These are phyloP conservation scores for Dillenia suffruticosa DNA, from an alignment of 164 flowering plant genomes.

Conservation along the genomic window DNA sequence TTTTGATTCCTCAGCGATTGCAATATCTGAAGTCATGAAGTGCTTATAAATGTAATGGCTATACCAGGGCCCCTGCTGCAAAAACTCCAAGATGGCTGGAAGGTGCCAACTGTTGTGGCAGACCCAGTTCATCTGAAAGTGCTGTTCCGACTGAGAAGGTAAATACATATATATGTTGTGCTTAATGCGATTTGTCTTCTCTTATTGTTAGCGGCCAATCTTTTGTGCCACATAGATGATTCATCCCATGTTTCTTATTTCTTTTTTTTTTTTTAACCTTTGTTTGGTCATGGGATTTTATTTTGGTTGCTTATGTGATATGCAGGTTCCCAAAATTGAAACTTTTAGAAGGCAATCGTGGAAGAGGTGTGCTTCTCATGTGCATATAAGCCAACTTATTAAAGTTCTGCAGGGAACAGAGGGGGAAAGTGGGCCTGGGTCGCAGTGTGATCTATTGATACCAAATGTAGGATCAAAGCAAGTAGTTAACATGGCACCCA, in stretches of 20 bases:
- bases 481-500: constrained; percentile 6
- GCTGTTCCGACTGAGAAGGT: constrained; percentile 36
- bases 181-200: not conserved
- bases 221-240: not conserved
- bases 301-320: constrained; percentile 1
- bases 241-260: too few relatives aligned
- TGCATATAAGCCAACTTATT: constrained; percentile 51
- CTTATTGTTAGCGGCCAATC: not conserved
- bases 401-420: constrained; percentile 27
- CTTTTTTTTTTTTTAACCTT: too few relatives aligned
- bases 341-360: constrained; percentile 19
- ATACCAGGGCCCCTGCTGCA: constrained; percentile 31
- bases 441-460: constrained; percentile 13
- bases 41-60: not conserved
- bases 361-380: constrained; percentile 61
- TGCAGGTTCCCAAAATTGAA: constrained; percentile 28
- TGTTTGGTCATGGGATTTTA: not conserved
- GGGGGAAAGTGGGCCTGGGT: constrained; percentile 11
- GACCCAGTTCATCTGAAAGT: constrained; percentile 14
- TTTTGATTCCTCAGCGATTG: not conserved
- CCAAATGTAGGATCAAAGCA: constrained; percentile 23
- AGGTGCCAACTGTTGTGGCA: constrained; percentile 15
- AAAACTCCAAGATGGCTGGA: constrained; percentile 37
- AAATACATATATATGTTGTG: not conserved
- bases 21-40: not conserved